Conservation (phyloP, 345 rosid species). For the Lepidium didymum region DNA sequence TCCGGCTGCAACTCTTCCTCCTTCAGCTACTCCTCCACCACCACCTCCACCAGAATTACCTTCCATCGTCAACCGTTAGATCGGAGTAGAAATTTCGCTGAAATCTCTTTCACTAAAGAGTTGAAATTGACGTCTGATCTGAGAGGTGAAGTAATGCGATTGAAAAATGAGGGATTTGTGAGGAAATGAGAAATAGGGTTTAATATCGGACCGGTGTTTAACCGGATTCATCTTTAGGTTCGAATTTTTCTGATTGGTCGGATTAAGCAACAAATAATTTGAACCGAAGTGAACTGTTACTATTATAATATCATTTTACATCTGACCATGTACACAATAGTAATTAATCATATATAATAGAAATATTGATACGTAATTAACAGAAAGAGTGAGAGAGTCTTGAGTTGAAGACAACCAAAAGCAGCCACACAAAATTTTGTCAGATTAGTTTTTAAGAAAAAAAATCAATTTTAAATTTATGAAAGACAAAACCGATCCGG, state of each 20-base stretch:
- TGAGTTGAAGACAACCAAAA: background rate
- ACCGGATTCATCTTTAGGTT: conserved; percentile 3
- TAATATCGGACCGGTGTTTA: conserved; percentile 7
- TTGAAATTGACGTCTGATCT: conserved; percentile 32
- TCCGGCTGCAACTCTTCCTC: background rate
- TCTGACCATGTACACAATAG: background rate
- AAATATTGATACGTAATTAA: background rate
- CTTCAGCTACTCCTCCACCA: conserved; percentile 29
- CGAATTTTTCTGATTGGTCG: background rate
- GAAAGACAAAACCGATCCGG: background rate
- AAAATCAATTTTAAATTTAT: background rate
- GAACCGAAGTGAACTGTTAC: background rate
- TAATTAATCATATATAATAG: background rate
- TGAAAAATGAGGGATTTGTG: conserved; percentile 1
- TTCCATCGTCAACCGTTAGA: conserved; percentile 29
- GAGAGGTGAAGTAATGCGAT: conserved; percentile 20
- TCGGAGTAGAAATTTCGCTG: background rate
- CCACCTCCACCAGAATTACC: conserved; percentile 43
- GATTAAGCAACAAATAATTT: background rate
- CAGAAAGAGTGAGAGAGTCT: background rate
- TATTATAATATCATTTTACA: background rate
- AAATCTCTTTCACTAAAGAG: conserved; percentile 7
- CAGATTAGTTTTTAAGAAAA: background rate
- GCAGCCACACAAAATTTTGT: background rate
- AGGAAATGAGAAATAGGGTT: conserved; percentile 4